Percentiles rank a stretch among this genome's conserved stretches.
Evolutionary conservation across 225 moss, liverwort and hornwort species (phyloP).

Genomic region (Anthoceros angustus): DNA sequence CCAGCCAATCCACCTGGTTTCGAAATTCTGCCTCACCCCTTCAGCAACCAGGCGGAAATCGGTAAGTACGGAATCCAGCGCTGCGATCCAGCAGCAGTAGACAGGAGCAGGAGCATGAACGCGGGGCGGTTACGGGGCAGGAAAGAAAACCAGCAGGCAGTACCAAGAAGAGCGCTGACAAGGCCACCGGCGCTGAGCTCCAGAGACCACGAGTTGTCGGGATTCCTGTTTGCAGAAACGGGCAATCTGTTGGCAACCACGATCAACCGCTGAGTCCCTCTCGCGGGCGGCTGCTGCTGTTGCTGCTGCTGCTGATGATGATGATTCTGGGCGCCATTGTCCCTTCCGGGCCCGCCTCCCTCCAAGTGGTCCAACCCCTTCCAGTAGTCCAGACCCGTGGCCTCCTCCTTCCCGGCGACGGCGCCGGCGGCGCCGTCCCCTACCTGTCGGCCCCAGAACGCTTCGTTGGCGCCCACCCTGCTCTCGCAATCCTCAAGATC

Average conservation of each 20-base stretch:
- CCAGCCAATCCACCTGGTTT: conserved; percentile 84
- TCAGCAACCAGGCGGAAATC: neutral
- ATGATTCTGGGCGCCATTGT: conserved; percentile 31
- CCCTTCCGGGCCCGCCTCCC: conserved; percentile 28
- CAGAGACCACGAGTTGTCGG: conserved; percentile 31
- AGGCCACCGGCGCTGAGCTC: conserved; percentile 69
- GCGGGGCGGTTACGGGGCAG: neutral
- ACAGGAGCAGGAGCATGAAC: neutral
- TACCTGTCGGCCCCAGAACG: no score
- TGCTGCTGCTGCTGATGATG: conserved; percentile 12
- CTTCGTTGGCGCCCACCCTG: neutral
- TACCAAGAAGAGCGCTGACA: conserved; percentile 79
- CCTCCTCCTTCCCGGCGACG: neutral
- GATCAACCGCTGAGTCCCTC: conserved; percentile 46
- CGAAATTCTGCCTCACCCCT: conserved; percentile 57
- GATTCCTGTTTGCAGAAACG: conserved; percentile 45
- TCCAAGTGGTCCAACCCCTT: conserved; percentile 7
- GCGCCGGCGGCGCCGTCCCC: neutral
- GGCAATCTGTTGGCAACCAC: conserved; percentile 85
- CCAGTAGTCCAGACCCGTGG: neutral
- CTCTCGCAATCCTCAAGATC: conserved; percentile 2
- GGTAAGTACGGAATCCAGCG: neutral
- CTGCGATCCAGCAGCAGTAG: neutral
- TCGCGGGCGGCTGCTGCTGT: no score
- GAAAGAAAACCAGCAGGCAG: conserved; percentile 3